Percentiles rank a stretch among this genome's conserved stretches.
phyloP scores from a whole-genome alignment of 1,284 basidiomycete species.

The Apiotrichum montevideense region DNA sequence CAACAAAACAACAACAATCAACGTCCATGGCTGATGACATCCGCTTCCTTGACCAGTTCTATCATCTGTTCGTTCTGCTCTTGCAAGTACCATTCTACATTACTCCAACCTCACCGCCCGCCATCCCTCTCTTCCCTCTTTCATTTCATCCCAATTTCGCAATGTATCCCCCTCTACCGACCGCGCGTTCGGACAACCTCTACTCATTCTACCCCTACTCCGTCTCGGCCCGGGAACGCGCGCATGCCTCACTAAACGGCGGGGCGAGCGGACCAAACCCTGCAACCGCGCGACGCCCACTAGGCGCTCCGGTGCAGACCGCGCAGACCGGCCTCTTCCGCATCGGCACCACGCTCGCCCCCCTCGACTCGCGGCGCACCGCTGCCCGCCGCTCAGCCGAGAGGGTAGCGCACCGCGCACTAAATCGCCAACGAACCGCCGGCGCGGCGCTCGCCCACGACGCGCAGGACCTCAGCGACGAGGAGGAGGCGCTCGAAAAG shows the following conservation, averaged over 20 bases:
- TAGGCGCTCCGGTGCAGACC: neutral
- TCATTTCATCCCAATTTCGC: too few species aligned
- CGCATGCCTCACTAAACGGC: constrained; percentile 16
- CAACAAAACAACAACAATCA: neutral
- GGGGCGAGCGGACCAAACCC: neutral
- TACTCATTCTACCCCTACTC: constrained; percentile 34
- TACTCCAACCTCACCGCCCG: too few species aligned
- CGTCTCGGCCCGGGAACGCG: constrained; percentile 20
- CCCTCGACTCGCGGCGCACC: neutral
- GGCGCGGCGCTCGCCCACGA: constrained; percentile 29
- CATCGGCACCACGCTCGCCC: neutral
- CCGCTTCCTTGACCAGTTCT: too few species aligned
- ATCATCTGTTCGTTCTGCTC: too few species aligned
- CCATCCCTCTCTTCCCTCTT: too few species aligned
- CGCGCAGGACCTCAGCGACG: constrained; percentile 32
- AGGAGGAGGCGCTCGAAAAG: constrained; percentile 34
- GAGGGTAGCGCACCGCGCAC: constrained; percentile 25
- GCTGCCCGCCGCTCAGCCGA: neutral
- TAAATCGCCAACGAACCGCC: constrained; percentile 27
- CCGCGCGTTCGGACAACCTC: constrained; percentile 13
- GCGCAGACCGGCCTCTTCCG: neutral
- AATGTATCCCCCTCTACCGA: constrained; percentile 16
- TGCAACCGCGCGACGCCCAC: constrained; percentile 1
- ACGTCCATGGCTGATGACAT: too few species aligned
- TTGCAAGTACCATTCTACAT: too few species aligned